Percentiles rank a stretch among this genome's conserved stretches.
These are phyloP conservation scores for Breynia disticha DNA, from an alignment of 441 rosid species.

Conservation along the genomic window DNA sequence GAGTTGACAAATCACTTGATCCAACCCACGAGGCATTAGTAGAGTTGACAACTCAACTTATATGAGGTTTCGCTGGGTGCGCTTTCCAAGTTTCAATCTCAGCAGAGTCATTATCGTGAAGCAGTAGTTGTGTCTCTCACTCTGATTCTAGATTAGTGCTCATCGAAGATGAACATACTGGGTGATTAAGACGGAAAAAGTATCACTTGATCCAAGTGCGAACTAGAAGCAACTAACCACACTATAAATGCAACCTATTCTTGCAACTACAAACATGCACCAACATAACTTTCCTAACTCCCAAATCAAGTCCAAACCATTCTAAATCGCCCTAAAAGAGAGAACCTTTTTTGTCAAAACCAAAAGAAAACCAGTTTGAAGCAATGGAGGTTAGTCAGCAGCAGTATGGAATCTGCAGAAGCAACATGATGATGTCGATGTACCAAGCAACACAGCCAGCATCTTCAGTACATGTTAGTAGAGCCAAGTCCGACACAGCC, in stretches of 20 bases:
- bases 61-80: too few relatives aligned
- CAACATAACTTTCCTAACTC: neutral
- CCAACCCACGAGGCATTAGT: too few relatives aligned
- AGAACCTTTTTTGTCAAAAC: neutral
- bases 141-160: too few relatives aligned
- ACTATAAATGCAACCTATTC: neutral
- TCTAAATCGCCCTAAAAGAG: neutral
- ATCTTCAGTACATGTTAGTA: slow-evolving; percentile 6
- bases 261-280: neutral
- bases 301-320: neutral
- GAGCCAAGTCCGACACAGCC: neutral
- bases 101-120: too few relatives aligned
- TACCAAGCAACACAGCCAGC: slow-evolving; percentile 11
- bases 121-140: too few relatives aligned
- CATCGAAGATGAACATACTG: neutral
- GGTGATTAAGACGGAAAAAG: neutral
- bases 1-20: too few relatives aligned
- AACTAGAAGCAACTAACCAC: neutral
- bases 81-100: too few relatives aligned
- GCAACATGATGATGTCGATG: slow-evolving; percentile 4
- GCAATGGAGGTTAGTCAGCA: slow-evolving; percentile 15
- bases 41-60: too few relatives aligned
- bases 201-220: neutral
- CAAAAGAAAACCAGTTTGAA: neutral
- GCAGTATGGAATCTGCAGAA: neutral